Conservation (phyloP, 2,329 filamentous ascomycete species). For the Penicillium sp. region DNA sequence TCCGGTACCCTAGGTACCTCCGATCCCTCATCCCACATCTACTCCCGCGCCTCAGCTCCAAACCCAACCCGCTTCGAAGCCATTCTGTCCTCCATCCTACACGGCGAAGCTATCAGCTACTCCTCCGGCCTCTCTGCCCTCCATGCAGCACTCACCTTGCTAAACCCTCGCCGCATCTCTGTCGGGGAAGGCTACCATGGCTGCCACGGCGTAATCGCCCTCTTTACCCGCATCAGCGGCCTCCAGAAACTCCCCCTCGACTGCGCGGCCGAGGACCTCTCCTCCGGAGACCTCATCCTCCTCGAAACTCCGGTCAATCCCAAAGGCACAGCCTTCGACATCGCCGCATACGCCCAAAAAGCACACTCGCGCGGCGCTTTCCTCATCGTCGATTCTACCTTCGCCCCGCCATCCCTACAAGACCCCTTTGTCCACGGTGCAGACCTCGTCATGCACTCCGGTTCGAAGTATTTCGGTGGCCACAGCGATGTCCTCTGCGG, state of each 20-base stretch:
- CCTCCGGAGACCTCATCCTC: slow-evolving; percentile 79
- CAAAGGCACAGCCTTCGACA: slow-evolving; percentile 73
- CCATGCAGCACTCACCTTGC: slow-evolving; percentile 78
- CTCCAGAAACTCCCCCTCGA: slow-evolving; percentile 70
- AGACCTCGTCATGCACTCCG: slow-evolving; percentile 86
- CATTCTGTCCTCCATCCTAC: slow-evolving; percentile 71
- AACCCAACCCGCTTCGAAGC: slow-evolving; percentile 84
- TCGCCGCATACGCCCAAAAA: slow-evolving; percentile 67
- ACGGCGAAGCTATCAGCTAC: slow-evolving; percentile 69
- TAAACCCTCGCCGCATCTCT: slow-evolving; percentile 79
- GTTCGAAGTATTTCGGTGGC: slow-evolving; percentile 94
- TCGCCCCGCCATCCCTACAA: slow-evolving; percentile 84
- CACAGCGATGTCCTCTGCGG: slow-evolving; percentile 93
- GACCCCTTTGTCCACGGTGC: slow-evolving; percentile 80
- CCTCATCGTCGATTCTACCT: slow-evolving; percentile 85
- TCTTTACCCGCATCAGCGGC: slow-evolving; percentile 73
- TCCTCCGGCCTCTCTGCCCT: slow-evolving; percentile 82
- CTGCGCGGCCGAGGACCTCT: slow-evolving; percentile 64
- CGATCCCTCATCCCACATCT: slow-evolving; percentile 60
- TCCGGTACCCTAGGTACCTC: slow-evolving; percentile 4
- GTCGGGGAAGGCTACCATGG: slow-evolving; percentile 90
- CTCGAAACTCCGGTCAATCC: slow-evolving; percentile 95
- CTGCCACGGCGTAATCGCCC: slow-evolving; percentile 76
- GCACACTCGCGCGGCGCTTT: slow-evolving; percentile 72
- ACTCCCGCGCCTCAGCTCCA: slow-evolving; percentile 76